A percentile compares a stretch with the other conserved stretches of the same genome.
Conservation (phyloP, 164 flowering plant species). For the Vitis rupestris region DNA sequence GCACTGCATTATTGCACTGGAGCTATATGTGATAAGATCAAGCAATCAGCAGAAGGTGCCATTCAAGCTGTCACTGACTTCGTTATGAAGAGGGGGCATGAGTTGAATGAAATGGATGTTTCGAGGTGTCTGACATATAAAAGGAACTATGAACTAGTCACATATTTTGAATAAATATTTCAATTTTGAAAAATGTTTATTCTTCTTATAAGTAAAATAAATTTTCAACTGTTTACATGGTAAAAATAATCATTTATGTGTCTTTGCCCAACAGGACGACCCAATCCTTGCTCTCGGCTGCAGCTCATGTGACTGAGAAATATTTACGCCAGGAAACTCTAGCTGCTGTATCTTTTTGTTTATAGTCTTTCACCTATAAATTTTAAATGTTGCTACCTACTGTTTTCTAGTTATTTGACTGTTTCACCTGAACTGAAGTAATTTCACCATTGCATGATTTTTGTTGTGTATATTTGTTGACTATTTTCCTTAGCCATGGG, state of each 20-base stretch:
- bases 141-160: background rate
- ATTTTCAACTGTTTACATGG: background rate
- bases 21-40: constrained; percentile 86
- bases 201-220: background rate
- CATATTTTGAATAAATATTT: background rate
- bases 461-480: constrained; percentile 2
- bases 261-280: constrained; percentile 55
- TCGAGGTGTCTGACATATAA: constrained; percentile 49
- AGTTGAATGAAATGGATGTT: constrained; percentile 75
- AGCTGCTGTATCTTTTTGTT: constrained; percentile 82
- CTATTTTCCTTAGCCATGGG: constrained; percentile 35
- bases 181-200: background rate
- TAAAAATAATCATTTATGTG: constrained; percentile 3
- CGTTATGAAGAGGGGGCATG: constrained; percentile 68
- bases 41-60: constrained; percentile 91
- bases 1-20: constrained; percentile 64
- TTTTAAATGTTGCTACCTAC: background rate
- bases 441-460: background rate
- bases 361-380: background rate
- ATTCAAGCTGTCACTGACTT: constrained; percentile 90
- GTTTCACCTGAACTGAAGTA: background rate
- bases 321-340: constrained; percentile 86
- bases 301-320: constrained; percentile 70
- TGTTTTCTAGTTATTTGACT: background rate
- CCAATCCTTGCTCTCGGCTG: constrained; percentile 84